A percentile compares a stretch with the other conserved stretches of the same genome.
phyloP scores from a whole-genome alignment of 331 rosid species.

The Arachis monticola region DNA sequence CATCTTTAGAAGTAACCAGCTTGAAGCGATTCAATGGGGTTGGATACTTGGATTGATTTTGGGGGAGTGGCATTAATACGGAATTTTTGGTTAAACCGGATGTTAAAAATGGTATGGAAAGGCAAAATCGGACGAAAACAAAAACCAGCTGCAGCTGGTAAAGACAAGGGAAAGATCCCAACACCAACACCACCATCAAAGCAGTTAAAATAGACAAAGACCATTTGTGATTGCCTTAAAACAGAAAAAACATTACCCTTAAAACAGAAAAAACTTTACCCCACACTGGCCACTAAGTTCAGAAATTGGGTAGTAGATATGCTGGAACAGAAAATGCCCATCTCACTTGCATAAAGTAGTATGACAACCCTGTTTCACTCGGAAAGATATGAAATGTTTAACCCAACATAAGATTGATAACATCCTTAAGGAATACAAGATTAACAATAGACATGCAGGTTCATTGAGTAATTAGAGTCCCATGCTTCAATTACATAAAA shows the following conservation, averaged over 20 bases:
- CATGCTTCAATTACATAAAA: constrained; percentile 49
- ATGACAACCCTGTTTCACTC: constrained; percentile 5
- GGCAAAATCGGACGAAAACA: too few relatives aligned
- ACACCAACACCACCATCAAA: not conserved
- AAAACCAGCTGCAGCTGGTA: too few relatives aligned
- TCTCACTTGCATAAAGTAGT: constrained; percentile 7
- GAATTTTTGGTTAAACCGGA: too few relatives aligned
- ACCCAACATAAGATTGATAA: not conserved
- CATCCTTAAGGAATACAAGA: constrained; percentile 13
- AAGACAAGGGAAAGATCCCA: not conserved
- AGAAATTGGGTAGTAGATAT: not conserved
- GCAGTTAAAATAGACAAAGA: too few relatives aligned
- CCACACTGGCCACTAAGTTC: not conserved
- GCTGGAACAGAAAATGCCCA: not conserved
- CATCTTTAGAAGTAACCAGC: too few relatives aligned
- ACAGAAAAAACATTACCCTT: not conserved
- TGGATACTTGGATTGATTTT: too few relatives aligned
- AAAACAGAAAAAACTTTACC: not conserved
- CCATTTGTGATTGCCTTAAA: too few relatives aligned
- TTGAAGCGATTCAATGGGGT: too few relatives aligned
- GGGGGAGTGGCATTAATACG: too few relatives aligned
- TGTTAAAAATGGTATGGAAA: too few relatives aligned
- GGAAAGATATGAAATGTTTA: not conserved
- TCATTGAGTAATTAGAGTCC: not conserved
- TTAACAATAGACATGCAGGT: constrained; percentile 17